phyloP scores from a whole-genome alignment of 2,329 filamentous ascomycete genomes.

The Clathrospora elynae region DNA sequence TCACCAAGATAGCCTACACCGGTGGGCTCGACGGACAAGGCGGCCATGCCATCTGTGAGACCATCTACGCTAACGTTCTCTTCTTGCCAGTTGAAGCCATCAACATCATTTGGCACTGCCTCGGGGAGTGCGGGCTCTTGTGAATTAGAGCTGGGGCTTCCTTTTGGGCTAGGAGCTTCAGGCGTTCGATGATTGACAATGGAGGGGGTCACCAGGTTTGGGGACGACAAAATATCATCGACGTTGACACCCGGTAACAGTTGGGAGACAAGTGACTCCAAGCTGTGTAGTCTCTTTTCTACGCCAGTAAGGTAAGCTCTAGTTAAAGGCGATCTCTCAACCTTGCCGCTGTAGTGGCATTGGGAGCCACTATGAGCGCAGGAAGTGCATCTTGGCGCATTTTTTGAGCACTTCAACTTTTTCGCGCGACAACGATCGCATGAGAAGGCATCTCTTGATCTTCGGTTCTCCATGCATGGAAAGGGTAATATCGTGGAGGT shows the following conservation, averaged over 20 bases:
- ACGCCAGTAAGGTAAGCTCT: slow-evolving; percentile 31
- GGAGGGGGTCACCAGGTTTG: slow-evolving; percentile 15
- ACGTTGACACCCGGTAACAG: slow-evolving; percentile 29
- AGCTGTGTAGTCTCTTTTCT: slow-evolving; percentile 27
- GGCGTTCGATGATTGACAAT: slow-evolving; percentile 13
- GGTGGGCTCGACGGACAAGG: slow-evolving; percentile 34
- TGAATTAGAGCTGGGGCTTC: slow-evolving; percentile 13
- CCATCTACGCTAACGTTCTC: slow-evolving; percentile 26
- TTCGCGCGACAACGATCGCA: slow-evolving; percentile 35
- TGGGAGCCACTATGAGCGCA: slow-evolving; percentile 25
- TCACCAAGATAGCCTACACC: slow-evolving; percentile 34
- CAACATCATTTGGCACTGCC: slow-evolving; percentile 30
- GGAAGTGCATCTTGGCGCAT: slow-evolving; percentile 27
- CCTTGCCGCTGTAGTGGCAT: slow-evolving; percentile 34
- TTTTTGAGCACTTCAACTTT: slow-evolving; percentile 37
- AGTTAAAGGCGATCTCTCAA: slow-evolving; percentile 32
- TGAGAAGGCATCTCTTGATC: slow-evolving; percentile 21
- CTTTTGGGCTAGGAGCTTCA: slow-evolving; percentile 21
- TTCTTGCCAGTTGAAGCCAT: slow-evolving; percentile 36
- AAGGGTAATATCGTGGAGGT: slow-evolving; percentile 12
- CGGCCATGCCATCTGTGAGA: slow-evolving; percentile 36
- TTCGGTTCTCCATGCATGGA: slow-evolving; percentile 34
- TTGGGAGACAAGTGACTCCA: slow-evolving; percentile 27
- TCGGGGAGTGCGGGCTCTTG: slow-evolving; percentile 29
- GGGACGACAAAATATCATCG: slow-evolving; percentile 25